phyloP scores from a whole-genome alignment of 2,329 filamentous ascomycete species.

The Colletotrichum sp. region DNA sequence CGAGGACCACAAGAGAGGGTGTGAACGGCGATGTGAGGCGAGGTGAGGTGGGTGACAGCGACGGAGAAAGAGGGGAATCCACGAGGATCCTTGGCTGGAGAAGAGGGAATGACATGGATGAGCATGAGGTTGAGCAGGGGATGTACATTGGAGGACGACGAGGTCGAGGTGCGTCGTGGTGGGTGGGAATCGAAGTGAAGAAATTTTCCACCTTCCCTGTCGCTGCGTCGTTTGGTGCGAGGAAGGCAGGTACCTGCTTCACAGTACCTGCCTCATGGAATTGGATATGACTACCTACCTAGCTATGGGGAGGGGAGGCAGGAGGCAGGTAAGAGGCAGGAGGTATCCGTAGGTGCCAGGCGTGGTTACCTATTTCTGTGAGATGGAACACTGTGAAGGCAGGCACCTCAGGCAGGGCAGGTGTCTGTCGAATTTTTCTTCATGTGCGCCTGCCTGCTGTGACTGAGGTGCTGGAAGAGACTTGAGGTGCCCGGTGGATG shows the following conservation, averaged over 20 bases:
- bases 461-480: not conserved
- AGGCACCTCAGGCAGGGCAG: not conserved
- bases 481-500: not conserved
- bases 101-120: not conserved
- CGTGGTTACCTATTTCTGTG: not conserved
- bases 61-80: not conserved
- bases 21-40: not conserved
- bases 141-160: not conserved
- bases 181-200: slow-evolving; percentile 16
- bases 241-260: not conserved
- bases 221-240: not conserved
- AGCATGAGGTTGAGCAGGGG: not conserved
- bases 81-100: not conserved
- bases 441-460: not conserved
- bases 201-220: slow-evolving; percentile 19
- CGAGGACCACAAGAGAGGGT: not conserved
- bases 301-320: not conserved
- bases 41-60: not conserved
- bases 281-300: not conserved
- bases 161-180: not conserved
- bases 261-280: not conserved
- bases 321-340: not conserved
- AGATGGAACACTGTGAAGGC: not conserved
- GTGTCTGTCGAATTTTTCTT: not conserved
- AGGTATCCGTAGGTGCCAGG: not conserved